Conservation (phyloP, 2,329 filamentous ascomycete genomes). For the Plectosphaerella cucumerina region DNA sequence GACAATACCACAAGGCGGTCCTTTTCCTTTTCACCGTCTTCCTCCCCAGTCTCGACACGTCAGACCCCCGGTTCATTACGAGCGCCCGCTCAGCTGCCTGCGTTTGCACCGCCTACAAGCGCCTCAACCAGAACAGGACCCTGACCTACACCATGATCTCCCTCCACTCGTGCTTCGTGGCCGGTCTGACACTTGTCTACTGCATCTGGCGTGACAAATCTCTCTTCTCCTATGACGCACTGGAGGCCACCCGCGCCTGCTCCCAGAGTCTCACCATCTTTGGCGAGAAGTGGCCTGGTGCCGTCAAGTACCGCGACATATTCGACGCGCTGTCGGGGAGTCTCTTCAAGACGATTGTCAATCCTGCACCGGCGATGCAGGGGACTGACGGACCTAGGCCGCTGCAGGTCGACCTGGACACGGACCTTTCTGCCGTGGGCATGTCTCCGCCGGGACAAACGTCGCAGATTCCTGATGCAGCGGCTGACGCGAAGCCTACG, state of each 20-base stretch:
- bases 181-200: constrained; percentile 21
- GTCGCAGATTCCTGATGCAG: neutral
- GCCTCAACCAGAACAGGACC: constrained; percentile 21
- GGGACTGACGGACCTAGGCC: neutral
- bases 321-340: constrained; percentile 20
- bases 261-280: constrained; percentile 21
- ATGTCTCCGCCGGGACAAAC: neutral
- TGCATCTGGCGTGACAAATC: constrained; percentile 19
- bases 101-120: constrained; percentile 23
- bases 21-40: constrained; percentile 18
- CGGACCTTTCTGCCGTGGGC: neutral
- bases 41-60: constrained; percentile 15
- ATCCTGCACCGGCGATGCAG: neutral
- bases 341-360: constrained; percentile 17
- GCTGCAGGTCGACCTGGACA: neutral
- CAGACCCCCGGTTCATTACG: constrained; percentile 16
- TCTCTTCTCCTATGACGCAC: constrained; percentile 18
- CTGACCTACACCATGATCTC: constrained; percentile 24
- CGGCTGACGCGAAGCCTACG: neutral
- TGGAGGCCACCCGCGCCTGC: constrained; percentile 21
- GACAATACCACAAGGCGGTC: constrained; percentile 20
- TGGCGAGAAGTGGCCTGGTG: constrained; percentile 21
- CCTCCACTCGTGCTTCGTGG: constrained; percentile 23
- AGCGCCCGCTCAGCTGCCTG: constrained; percentile 15
- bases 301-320: constrained; percentile 22